Conservation (phyloP, 345 rosid genomes). For the Citrus sinensis region DNA sequence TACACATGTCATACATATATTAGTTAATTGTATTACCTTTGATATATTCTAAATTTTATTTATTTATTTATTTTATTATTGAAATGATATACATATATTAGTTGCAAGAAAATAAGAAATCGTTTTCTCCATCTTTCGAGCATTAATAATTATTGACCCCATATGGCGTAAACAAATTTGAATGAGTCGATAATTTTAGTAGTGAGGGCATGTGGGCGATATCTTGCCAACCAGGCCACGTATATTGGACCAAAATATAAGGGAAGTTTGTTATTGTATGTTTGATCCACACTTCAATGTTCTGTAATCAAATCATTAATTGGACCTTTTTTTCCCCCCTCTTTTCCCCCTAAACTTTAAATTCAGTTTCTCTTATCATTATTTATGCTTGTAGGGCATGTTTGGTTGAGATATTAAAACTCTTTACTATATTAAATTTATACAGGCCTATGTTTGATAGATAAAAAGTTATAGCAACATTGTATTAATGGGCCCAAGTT, state of each 20-base stretch:
- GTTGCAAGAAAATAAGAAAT: too few species aligned
- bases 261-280: slow-evolving; percentile 2
- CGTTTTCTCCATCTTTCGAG: not conserved
- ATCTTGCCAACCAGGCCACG: slow-evolving; percentile 10
- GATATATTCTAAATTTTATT: too few species aligned
- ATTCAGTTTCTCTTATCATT: not conserved
- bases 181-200: not conserved
- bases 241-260: not conserved
- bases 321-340: too few species aligned
- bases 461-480: too few species aligned
- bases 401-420: too few species aligned
- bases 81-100: not conserved
- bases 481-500: too few species aligned
- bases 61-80: not conserved
- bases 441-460: too few species aligned
- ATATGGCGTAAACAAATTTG: not conserved
- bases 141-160: not conserved
- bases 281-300: not conserved
- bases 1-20: too few species aligned
- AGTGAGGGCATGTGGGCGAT: slow-evolving; percentile 5
- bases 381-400: too few species aligned
- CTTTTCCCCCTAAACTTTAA: not conserved
- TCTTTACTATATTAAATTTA: too few species aligned
- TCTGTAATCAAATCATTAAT: not conserved
- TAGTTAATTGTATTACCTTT: too few species aligned